These are phyloP conservation scores for Blepharisma stoltei DNA, from an alignment of 73 alveolate genomes.

Conservation along the genomic window DNA sequence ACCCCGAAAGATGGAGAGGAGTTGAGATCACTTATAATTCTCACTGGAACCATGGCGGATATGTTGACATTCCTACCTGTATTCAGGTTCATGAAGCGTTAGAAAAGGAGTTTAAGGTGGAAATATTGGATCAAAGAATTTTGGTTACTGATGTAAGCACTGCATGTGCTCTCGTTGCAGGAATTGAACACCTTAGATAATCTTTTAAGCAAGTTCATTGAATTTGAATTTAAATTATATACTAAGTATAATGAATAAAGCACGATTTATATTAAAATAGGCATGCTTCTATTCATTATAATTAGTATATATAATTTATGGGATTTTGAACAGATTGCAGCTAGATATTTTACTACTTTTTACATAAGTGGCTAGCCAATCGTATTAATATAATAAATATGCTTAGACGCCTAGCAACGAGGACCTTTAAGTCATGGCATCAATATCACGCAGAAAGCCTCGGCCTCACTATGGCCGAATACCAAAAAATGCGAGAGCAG, in stretches of 20 bases:
- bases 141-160: slow-evolving; percentile 60
- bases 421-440: slow-evolving; percentile 6
- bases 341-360: not conserved
- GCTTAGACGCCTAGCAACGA: not conserved
- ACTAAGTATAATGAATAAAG: no score
- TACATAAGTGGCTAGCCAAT: not conserved
- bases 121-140: slow-evolving; percentile 75
- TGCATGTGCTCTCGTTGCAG: slow-evolving; percentile 55
- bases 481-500: not conserved
- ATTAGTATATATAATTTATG: no score
- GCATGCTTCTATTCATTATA: no score
- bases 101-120: slow-evolving; percentile 86
- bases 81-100: slow-evolving; percentile 78
- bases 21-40: slow-evolving; percentile 84
- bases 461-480: not conserved
- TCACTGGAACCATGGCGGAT: slow-evolving; percentile 70
- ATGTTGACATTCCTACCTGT: slow-evolving; percentile 75
- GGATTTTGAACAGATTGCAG: no score
- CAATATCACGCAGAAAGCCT: slow-evolving; percentile 21
- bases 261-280: no score
- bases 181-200: not conserved
- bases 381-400: not conserved
- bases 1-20: slow-evolving; percentile 81
- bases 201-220: no score
- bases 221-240: no score